phyloP scores from a whole-genome alignment of 2,329 filamentous ascomycete species.

The Aureobasidium sp. region DNA sequence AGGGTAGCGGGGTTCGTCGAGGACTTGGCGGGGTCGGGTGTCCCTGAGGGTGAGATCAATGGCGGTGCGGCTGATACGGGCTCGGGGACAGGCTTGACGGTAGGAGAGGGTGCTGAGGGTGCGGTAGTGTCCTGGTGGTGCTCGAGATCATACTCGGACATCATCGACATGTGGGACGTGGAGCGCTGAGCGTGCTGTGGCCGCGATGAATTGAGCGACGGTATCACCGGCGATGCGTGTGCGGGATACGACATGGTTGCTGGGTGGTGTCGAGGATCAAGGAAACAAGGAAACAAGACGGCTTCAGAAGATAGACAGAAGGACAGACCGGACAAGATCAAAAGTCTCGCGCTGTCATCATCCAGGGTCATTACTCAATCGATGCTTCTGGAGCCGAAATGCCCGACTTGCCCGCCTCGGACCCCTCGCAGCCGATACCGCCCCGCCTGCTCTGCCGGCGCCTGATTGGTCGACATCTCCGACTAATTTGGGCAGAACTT shows the following conservation, averaged over 20 bases:
- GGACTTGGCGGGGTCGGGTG: slow-evolving; percentile 24
- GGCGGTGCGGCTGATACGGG: slow-evolving; percentile 26
- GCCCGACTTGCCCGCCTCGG: neutral
- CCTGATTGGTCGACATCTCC: neutral
- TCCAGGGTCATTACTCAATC: neutral
- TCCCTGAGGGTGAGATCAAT: slow-evolving; percentile 39
- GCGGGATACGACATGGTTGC: slow-evolving; percentile 22
- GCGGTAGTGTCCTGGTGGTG: slow-evolving; percentile 18
- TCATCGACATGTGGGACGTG: slow-evolving; percentile 26
- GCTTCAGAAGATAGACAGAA: neutral
- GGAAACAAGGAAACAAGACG: neutral
- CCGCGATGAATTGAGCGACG: slow-evolving; percentile 45
- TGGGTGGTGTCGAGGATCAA: neutral
- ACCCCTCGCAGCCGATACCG: slow-evolving; percentile 1
- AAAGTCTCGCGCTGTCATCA: slow-evolving; percentile 9
- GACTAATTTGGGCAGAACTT: neutral
- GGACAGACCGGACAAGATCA: neutral
- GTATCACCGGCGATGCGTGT: slow-evolving; percentile 30
- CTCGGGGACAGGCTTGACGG: too few species aligned
- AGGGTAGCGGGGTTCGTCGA: slow-evolving; percentile 20
- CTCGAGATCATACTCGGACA: slow-evolving; percentile 30
- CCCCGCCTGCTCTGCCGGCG: neutral
- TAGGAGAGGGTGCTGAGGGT: too few species aligned
- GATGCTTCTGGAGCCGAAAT: neutral
- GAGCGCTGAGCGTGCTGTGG: slow-evolving; percentile 29